Evolutionary conservation across 495 filamentous ascomycete genomes (phyloP).

Genomic region (Acidomyces sp.): DNA sequence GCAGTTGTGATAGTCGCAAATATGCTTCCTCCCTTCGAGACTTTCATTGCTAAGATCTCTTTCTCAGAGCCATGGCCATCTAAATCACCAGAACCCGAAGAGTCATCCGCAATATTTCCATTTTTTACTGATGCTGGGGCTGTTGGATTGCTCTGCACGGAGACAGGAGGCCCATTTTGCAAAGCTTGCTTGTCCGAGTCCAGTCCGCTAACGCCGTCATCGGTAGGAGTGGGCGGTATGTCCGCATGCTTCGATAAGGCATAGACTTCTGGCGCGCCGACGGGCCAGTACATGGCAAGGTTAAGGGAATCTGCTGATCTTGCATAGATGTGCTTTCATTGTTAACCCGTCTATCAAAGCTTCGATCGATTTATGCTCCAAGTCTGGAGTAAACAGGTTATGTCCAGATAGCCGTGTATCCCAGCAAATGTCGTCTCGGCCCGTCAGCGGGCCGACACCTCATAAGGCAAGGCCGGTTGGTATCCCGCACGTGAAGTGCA

Average conservation of each 20-base stretch:
- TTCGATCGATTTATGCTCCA: too few relatives aligned
- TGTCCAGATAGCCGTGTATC: too few relatives aligned
- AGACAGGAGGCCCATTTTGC: not conserved
- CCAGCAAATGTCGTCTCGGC: too few relatives aligned
- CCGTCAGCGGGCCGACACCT: too few relatives aligned
- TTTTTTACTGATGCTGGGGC: not conserved
- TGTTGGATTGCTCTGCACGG: too few relatives aligned
- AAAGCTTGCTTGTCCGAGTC: not conserved
- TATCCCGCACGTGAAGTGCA: too few relatives aligned
- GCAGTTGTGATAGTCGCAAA: constrained; percentile 80
- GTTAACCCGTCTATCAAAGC: too few relatives aligned
- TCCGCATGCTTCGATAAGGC: constrained; percentile 23
- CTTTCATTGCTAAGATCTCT: constrained; percentile 55
- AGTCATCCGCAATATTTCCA: constrained; percentile 2
- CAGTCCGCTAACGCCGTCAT: constrained; percentile 14
- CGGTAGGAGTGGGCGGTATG: constrained; percentile 6
- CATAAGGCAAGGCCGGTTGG: too few relatives aligned
- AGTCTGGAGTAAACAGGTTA: too few relatives aligned
- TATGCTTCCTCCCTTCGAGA: constrained; percentile 69
- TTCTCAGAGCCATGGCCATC: not conserved
- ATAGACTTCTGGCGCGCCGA: constrained; percentile 81
- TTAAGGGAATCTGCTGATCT: not conserved
- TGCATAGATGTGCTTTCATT: too few relatives aligned
- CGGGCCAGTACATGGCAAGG: constrained; percentile 86
- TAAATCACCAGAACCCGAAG: not conserved